Evolutionary conservation across 2,329 filamentous ascomycete species (phyloP), one percentile per base, ranked within the genome.

Genomic region (Ilyonectria mors-panacis): DNA sequence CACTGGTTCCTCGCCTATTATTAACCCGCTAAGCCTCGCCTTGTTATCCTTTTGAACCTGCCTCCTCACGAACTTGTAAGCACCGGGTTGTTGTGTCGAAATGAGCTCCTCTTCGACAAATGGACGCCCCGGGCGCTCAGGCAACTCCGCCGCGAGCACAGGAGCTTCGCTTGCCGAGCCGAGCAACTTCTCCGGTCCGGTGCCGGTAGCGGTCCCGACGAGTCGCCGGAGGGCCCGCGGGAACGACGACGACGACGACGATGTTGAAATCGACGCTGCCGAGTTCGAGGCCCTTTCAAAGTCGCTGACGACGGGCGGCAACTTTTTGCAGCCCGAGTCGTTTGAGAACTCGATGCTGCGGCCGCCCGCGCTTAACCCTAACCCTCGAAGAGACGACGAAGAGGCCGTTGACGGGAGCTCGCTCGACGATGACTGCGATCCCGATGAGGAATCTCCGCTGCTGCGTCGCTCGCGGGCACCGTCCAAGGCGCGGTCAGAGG

Each of bases 301-400:
- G 28, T 84, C 84, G 3, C 67, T 83, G 55, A 83, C 81, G 15
- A 79, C 80, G 1, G 75, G 75, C 3, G 79, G 76, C 6, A 77
- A 81, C 23, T 76, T 81, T 21, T 76, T 85, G 10, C 82, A 84
- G 63, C 82, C 84, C 10, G 84, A 85, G 68, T 71, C 80, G 3
- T 67, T 78, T 45, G 81, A 83, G 66, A 78, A 80, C 59, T 77
- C 81, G 55, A 80, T 85, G 77, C 76, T 86, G 3, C 74, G 79
- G 33, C 70, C 73, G 13, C 59, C 63, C 4, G 62, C 47, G 23
- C 69, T 68, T 28, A 73, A 71, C 63, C 65, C 70, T 57, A 67
- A 61, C 59, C 64, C 71, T 74, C 51, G 65, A 65, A 67, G 53
- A 53, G 51, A 63, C 3, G 65, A 68, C 13, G 70, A 69, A 9